phyloP scores from a whole-genome alignment of 2,329 filamentous ascomycete genomes.

The Anthostomella pinea region DNA sequence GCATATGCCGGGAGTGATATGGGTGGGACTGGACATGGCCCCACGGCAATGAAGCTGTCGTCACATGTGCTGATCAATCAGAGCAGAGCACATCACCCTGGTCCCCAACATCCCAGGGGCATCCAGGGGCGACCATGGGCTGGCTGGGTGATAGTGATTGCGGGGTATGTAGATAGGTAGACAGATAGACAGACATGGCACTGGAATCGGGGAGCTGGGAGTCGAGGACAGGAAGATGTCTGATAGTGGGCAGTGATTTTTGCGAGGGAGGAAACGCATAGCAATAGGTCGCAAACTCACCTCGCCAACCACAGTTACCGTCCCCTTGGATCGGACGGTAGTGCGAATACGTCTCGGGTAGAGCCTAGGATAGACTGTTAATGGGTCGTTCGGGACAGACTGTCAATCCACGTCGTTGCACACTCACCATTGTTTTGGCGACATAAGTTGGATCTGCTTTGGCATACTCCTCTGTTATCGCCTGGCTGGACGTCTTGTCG shows the following conservation, averaged over 20 bases:
- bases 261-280: no score
- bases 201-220: conserved; percentile 13
- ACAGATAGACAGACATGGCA: conserved; percentile 2
- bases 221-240: no score
- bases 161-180: conserved; percentile 16
- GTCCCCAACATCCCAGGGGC: no score
- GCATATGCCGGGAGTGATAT: conserved; percentile 1
- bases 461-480: conserved; percentile 81
- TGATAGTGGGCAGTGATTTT: no score
- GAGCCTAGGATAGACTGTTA: conserved; percentile 51
- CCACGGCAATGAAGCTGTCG: conserved; percentile 7
- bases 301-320: conserved; percentile 97
- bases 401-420: conserved; percentile 8
- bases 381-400: conserved; percentile 4
- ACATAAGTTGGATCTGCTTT: conserved; percentile 82
- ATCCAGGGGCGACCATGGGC: no score
- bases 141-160: no score
- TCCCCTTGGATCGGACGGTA: conserved; percentile 88
- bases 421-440: conserved; percentile 78
- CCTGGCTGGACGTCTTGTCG: conserved; percentile 70
- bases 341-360: conserved; percentile 80
- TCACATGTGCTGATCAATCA: conserved; percentile 11
- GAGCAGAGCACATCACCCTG: conserved; percentile 14
- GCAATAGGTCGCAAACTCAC: no score
- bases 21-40: conserved; percentile 2